A percentile compares a stretch with the other conserved stretches of the same genome.
Conservation (phyloP, 345 rosid species). For the Heritiera fomes region DNA sequence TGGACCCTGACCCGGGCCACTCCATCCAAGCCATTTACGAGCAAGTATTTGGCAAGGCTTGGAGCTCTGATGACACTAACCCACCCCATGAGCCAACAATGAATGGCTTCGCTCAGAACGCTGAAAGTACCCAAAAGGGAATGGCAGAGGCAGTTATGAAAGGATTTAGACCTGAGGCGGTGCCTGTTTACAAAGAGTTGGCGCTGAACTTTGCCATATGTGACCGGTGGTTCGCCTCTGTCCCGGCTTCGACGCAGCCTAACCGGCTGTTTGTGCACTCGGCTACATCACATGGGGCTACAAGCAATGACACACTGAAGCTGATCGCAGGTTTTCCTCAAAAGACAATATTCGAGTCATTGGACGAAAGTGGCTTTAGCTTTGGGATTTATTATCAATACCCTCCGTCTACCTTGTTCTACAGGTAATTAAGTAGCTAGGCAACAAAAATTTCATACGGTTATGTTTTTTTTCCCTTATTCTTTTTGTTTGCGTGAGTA, state of each 20-base stretch:
- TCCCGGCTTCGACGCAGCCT: conserved; percentile 67
- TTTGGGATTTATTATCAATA: conserved; percentile 60
- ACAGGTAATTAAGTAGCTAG: conserved; percentile 37
- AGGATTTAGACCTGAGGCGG: conserved; percentile 41
- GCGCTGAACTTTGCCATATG: conserved; percentile 36
- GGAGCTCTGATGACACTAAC: conserved; percentile 26
- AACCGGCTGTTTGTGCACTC: conserved; percentile 58
- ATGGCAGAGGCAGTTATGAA: conserved; percentile 57
- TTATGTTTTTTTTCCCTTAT: too few relatives aligned
- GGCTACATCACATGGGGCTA: conserved; percentile 61
- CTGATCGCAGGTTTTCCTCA: conserved; percentile 57
- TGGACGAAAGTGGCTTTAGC: conserved; percentile 47
- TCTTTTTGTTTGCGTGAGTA: too few relatives aligned
- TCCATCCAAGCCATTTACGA: conserved; percentile 75
- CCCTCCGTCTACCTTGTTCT: conserved; percentile 57
- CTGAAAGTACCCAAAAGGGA: conserved; percentile 43
- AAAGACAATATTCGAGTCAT: conserved; percentile 57
- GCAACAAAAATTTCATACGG: not conserved
- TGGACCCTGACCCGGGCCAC: conserved; percentile 73
- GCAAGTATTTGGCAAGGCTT: conserved; percentile 58
- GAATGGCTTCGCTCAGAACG: conserved; percentile 70
- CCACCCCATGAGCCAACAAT: conserved; percentile 37
- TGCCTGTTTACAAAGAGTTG: conserved; percentile 42
- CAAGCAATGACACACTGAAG: conserved; percentile 45
- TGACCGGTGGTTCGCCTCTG: conserved; percentile 61